Evolutionary conservation across 2,329 filamentous ascomycete species (phyloP).

Genomic region (Fusarium sp.): DNA sequence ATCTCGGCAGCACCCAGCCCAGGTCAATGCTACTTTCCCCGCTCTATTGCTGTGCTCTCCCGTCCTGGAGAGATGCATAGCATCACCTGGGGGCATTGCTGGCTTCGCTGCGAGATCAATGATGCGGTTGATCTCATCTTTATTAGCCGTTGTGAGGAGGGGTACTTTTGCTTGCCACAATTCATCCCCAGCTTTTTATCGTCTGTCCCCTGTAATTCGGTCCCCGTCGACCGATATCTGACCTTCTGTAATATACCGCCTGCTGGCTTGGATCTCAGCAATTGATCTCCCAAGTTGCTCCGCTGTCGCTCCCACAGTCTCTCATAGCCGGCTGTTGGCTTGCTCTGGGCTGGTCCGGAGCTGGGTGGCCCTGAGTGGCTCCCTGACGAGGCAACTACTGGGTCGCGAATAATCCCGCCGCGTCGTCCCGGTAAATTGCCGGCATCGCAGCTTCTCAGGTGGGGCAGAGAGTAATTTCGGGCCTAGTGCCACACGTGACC

Average conservation of each 20-base stretch:
- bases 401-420: constrained; percentile 43
- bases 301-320: not conserved
- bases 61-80: constrained; percentile 5
- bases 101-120: constrained; percentile 1
- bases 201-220: not conserved
- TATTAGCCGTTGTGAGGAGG: not conserved
- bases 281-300: constrained; percentile 15
- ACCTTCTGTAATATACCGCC: not conserved
- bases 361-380: constrained; percentile 11
- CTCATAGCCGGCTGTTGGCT: constrained; percentile 4
- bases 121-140: not conserved
- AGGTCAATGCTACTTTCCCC: constrained; percentile 38
- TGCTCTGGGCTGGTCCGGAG: constrained; percentile 4
- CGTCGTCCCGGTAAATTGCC: constrained; percentile 45
- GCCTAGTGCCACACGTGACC: constrained; percentile 51
- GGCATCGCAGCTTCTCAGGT: constrained; percentile 41
- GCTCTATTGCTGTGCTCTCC: constrained; percentile 26
- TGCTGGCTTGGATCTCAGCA: constrained; percentile 15
- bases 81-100: constrained; percentile 6
- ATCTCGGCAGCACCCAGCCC: constrained; percentile 17
- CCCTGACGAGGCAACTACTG: constrained; percentile 29
- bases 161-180: not conserved
- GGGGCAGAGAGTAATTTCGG: constrained; percentile 41
- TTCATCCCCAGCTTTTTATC: not conserved
- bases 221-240: not conserved